Conservation (phyloP, 495 filamentous ascomycete genomes). For the Xylaria cubensis region DNA sequence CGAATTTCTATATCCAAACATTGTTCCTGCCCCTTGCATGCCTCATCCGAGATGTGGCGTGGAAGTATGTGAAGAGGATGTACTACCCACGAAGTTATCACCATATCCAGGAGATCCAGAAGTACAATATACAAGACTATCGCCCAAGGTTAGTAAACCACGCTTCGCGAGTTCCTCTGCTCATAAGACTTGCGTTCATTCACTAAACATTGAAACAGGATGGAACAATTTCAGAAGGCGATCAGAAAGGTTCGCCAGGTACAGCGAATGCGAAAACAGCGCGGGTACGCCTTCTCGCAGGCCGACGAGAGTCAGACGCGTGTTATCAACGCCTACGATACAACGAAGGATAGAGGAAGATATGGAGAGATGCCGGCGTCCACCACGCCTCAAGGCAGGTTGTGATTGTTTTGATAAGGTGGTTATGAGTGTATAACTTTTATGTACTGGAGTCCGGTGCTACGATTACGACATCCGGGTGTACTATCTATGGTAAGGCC, state of each 20-base stretch:
- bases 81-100: constrained; percentile 96
- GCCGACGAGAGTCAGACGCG: constrained; percentile 94
- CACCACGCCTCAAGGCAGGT: constrained; percentile 43
- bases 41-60: constrained; percentile 85
- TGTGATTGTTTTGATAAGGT: constrained; percentile 25
- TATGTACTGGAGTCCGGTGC: constrained; percentile 28
- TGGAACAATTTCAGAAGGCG: constrained; percentile 99
- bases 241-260: constrained; percentile 98
- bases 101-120: constrained; percentile 99
- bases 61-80: constrained; percentile 91
- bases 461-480: constrained; percentile 28
- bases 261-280: constrained; percentile 98
- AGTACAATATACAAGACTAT: constrained; percentile 99
- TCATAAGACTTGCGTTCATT: not conserved
- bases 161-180: not conserved
- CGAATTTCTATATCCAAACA: constrained; percentile 89
- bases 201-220: constrained; percentile 56
- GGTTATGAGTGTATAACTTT: constrained; percentile 21
- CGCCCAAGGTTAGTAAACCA: constrained; percentile 71
- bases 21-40: constrained; percentile 81
- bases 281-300: constrained; percentile 97
- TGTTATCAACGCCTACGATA: constrained; percentile 96
- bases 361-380: constrained; percentile 96
- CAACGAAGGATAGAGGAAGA: constrained; percentile 85
- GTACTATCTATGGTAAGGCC: constrained; percentile 28